A percentile compares a stretch with the other conserved stretches of the same genome.
These are phyloP conservation scores for Pythium guiyangense DNA, from an alignment of 352 stramenopile genomes.

Conservation along the genomic window DNA sequence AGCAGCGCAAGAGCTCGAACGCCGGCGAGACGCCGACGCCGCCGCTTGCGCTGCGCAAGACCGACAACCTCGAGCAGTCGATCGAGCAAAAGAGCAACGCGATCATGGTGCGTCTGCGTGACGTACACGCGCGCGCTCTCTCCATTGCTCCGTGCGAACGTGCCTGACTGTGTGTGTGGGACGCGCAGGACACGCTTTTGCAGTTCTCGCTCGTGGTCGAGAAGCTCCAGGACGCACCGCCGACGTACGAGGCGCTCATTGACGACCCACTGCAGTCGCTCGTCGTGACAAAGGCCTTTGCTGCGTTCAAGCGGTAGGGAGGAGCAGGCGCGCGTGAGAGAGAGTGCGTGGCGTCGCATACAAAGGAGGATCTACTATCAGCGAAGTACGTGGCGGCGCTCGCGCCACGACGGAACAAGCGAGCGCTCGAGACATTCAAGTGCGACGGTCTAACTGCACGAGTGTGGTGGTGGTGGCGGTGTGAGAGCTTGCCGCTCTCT, in stretches of 20 bases:
- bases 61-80: slow-evolving; percentile 30
- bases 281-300: slow-evolving; percentile 5
- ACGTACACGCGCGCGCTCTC: too few species aligned
- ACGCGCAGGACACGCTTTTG: slow-evolving; percentile 43
- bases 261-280: slow-evolving; percentile 13
- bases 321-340: not conserved
- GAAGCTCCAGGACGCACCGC: slow-evolving; percentile 42
- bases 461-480: too few species aligned
- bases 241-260: slow-evolving; percentile 31
- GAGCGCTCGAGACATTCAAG: too few species aligned
- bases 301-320: not conserved
- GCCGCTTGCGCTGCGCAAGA: slow-evolving; percentile 16
- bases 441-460: too few species aligned
- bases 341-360: not conserved
- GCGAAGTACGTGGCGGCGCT: too few species aligned
- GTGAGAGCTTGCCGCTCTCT: too few species aligned
- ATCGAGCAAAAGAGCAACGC: slow-evolving; percentile 52
- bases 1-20: slow-evolving; percentile 20
- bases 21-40: slow-evolving; percentile 2
- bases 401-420: too few species aligned
- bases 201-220: slow-evolving; percentile 57
- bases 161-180: not conserved
- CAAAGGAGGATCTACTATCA: too few species aligned
- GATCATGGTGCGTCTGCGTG: slow-evolving; percentile 36
- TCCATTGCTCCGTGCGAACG: slow-evolving; percentile 22